These are phyloP conservation scores for Cutaneotrichosporon curvatum DNA, from an alignment of 1,284 basidiomycete species.

Conservation along the genomic window DNA sequence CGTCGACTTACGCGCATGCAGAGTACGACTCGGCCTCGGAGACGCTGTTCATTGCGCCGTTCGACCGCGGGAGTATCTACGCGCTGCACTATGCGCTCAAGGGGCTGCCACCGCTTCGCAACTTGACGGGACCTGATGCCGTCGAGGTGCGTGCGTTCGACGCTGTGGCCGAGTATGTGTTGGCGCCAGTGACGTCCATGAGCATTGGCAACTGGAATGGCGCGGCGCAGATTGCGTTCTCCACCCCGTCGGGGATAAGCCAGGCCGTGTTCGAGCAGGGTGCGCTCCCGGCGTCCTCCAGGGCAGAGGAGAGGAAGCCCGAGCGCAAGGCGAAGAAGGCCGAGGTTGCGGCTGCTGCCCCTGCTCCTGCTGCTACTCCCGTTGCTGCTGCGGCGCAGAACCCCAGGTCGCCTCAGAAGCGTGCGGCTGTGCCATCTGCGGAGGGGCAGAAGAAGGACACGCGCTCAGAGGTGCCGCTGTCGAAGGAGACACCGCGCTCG, in stretches of 20 bases:
- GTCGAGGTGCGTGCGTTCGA: slow-evolving; percentile 22
- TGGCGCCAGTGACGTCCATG: slow-evolving; percentile 27
- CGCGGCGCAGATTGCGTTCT: slow-evolving; percentile 23
- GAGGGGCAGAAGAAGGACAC: too few species aligned
- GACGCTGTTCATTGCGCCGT: slow-evolving; percentile 31
- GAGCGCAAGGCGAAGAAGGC: slow-evolving; percentile 1
- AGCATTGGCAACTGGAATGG: slow-evolving; percentile 15
- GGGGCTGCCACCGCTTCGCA: slow-evolving; percentile 27
- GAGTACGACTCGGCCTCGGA: slow-evolving; percentile 28
- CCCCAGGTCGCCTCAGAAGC: not conserved
- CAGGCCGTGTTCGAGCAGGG: slow-evolving; percentile 20
- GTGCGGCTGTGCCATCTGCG: too few species aligned
- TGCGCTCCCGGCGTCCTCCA: not conserved
- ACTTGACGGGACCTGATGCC: slow-evolving; percentile 7
- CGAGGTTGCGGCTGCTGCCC: not conserved
- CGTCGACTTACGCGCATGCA: slow-evolving; percentile 20
- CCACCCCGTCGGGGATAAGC: slow-evolving; percentile 27
- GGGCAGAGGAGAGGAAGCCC: not conserved
- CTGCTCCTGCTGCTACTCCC: not conserved
- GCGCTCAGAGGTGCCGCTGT: too few species aligned
- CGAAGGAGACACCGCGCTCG: too few species aligned
- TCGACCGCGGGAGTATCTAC: slow-evolving; percentile 25
- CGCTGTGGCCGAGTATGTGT: slow-evolving; percentile 26
- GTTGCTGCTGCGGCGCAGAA: too few species aligned
- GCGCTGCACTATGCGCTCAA: slow-evolving; percentile 37